Evolutionary conservation across 208 protist species (phyloP), one percentile per base, ranked within the genome.

Genomic region (Leishmania tropica): DNA sequence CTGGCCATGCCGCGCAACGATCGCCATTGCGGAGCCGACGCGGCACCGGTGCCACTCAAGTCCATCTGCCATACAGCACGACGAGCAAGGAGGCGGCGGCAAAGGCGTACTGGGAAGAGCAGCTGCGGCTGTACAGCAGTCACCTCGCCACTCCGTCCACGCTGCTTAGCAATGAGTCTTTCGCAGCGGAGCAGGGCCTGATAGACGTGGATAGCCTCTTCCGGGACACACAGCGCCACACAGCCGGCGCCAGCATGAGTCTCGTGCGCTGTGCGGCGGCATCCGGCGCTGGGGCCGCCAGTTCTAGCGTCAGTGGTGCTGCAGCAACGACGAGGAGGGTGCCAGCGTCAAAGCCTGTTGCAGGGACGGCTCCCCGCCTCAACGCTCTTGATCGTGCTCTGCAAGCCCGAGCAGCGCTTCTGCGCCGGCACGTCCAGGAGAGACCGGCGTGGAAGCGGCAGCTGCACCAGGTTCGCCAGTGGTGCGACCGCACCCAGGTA

Each of bases 401-500:
- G 54, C 60, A 75, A 6, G 72, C 81, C 19, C 76, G 85, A n/a
- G 31, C 67, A 37, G 67, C 78, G 28, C n/a, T 89, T 3, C 71
- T 93, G 21, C 74, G 85, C 28, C 77, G 78, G 24, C 81, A 83
- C 54, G 75, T 83, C 21, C 76, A 81, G 48, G 51, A 53, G 28
- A 58, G 81, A 35, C 84, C 90, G 3, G 75, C 70, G 62, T 79
- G 86, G 72, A 83, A 87, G 51, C 83, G 83, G 31, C 78, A 87
- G 74, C 78, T 83, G 48, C 84, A 87, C 74, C 78, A 84, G 53
- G 87, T 92, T 56, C 80, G 80, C 0, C 88, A 94, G 87, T 94
- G 90, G 90, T 88, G 85, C 58, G 90, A 94, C 67, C 85, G 90
- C 45, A 84, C 81, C 19, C 77, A 75, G 24, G 72, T 90, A 31